Conservation (phyloP, 148 eudicot genomes). For the Vaccinium corymbosum region DNA sequence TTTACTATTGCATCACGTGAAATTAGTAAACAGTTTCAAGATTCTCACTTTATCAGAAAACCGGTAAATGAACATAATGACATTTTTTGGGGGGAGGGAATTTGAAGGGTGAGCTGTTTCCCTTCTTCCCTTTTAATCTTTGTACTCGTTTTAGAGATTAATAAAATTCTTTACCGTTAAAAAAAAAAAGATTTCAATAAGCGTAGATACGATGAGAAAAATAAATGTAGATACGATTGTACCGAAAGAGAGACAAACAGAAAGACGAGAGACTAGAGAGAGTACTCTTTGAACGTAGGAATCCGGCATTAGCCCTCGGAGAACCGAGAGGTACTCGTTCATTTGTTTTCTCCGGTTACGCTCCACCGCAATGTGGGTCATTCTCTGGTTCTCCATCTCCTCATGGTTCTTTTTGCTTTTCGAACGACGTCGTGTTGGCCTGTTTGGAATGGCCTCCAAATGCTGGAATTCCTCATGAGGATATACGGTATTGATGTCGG, state of each 20-base stretch:
- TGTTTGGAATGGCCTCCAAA: constrained; percentile 3
- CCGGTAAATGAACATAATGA: no score
- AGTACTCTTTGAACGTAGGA: constrained; percentile 62
- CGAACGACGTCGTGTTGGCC: constrained; percentile 39
- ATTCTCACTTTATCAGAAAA: no score
- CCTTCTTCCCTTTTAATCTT: no score
- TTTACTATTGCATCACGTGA: no score
- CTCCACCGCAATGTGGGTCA: constrained; percentile 74
- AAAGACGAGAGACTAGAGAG: background rate
- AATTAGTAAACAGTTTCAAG: no score
- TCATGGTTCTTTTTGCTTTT: constrained; percentile 45
- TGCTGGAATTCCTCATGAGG: background rate
- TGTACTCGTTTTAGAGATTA: no score
- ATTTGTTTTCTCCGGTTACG: constrained; percentile 65
- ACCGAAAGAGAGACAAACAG: background rate
- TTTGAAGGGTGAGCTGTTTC: no score
- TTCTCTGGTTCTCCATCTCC: constrained; percentile 66
- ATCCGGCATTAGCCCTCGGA: constrained; percentile 56
- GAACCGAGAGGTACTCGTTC: constrained; percentile 54
- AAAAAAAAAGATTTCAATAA: no score
- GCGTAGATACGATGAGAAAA: no score
- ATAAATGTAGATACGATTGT: background rate
- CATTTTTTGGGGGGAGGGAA: no score
- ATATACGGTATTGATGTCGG: background rate
- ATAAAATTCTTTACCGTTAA: no score